Base-by-base conservation (phyloP, 2,329 filamentous ascomycete genomes). In the Fusarium xylarioides region DNA sequence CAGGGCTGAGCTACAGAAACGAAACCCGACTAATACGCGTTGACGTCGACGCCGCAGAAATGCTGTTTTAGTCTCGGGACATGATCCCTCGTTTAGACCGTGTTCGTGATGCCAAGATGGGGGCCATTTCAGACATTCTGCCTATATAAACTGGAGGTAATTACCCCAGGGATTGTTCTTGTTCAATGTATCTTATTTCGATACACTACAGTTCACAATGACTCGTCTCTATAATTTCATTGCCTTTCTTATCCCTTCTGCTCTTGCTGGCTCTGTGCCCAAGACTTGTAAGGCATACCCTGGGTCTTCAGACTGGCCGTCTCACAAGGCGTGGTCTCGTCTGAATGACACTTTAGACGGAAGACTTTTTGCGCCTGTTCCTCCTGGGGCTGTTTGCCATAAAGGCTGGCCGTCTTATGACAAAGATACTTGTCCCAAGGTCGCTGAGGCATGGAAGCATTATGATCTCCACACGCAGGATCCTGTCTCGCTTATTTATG, bases 261-360 rank as follows among this genome's bases (percentile, higher is more conserved):
- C 46, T 8, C 42, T 53, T 16, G 73, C 49, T 11, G 46, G 35
- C 2, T 44, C 30, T 34, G 21, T 63, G 11, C 38, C 72, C 10
- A 63, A 21, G 28, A 50, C 59, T 5, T 89, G 87, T 79, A 89
- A 87, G 77, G 81, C 85, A 4, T 85, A 83, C 50, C 87, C 86
- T 4, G 83, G 81, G 26, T 82, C 83, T 19, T 30, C 77, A 12
- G 76, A 77, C 52, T 90, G 88, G 88, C 88, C 88, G 1, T 83
- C 82, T 2, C 67, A 81, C 18, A 73, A 79, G 2, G 78, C 78
- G 18, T 90, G 88, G 88, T 66, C 74, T 11, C 71, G 73, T 19
- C 81, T 90, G 57, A 87, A 89, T 77, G 73, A 79, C 12, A 83
- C 84, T 6, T 77, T 85, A 28, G 79, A 77, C 14, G 85, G 86